Base-by-base conservation (phyloP, 495 filamentous ascomycete genomes). In the Hypoxylon intermedium region DNA sequence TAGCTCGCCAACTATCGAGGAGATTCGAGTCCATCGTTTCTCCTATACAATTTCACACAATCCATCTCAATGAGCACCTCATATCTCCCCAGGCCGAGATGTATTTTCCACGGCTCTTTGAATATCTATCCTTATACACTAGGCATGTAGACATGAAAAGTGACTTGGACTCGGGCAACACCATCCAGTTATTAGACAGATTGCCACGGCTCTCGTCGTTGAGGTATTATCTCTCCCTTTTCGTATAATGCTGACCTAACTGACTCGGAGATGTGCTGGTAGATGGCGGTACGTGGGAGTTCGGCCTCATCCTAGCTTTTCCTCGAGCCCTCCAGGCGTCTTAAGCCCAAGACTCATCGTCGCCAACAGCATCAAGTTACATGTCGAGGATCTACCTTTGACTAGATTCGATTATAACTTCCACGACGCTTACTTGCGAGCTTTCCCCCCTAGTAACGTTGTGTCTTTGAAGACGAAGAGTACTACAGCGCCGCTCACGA, bases 321-420 rank as follows among this genome's bases (percentile, higher is more conserved):
- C 49, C 46, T 69, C 59, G 53, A 45, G 54, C 5, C 70, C 65
- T 11, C 60, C 60, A 11, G 43, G 65, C 58, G 45, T 69, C 20
- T 30, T 73, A 5, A 45, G 55, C 18, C 33, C 30, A 9, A 30
- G 34, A 5, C 49, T 57, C 33, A 34, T 59, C 20, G 40, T 51
- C 5, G 31, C 37, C 6, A 33, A 37, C 16, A 46, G 24, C 1
- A 50, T 67, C n/a, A 67, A 49, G 40, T 24, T 74, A 18, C 63
- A 63, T 30, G 34, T 74, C n/a, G 69, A 74, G 31, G 53, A 60
- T 37, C 24, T 74, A 9, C 69, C 67, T 16, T 30, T 73, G 6
- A 30, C 20, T 9, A 30, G 53, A 12, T 58, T 63, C 12, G 34
- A 50, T 12, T 16, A 36, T 15, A 38, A 50, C 26, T 43, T 24